Evolutionary conservation across 2,329 filamentous ascomycete genomes (phyloP), one percentile per base, ranked within the genome.

Genomic region (Colletotrichum coccodes): DNA sequence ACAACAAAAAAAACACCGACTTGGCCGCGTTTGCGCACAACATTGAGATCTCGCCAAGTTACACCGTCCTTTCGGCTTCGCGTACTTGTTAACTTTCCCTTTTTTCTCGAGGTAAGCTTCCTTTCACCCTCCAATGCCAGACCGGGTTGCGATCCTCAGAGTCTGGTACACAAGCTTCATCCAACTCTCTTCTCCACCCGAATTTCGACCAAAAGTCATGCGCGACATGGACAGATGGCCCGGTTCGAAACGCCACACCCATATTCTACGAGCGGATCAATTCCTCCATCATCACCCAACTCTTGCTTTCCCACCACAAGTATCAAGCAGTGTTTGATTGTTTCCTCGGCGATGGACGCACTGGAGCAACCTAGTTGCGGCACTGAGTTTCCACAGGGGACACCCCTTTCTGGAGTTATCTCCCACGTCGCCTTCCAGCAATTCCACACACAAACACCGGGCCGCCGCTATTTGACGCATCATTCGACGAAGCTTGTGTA

Each of bases 401-500:
- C 40, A 64, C 30, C 64, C 60, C 58, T 64, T 30, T 26, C 34
- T 32, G 42, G 3, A 8, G 16, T 26, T 4, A 18, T 36, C 30
- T 32, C 53, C 36, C 32, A 50, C 36, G 32, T 60, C 40, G 23
- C 32, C 54, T 42, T 49, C n/a, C 8, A 47, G 40, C 54, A 46
- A 21, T 54, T 42, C 26, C 16, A 21, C 58, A 36, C 54, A 42
- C 38, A 36, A 64, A 63, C 44, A 44, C 64, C 60, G 69, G 65
- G 36, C 60, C 65, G 65, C 40, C 60, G 49, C 14, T 57, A 50
- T 38, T 61, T 61, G 69, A 71, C 69, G 69, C 69, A 70, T 60
- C 59, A 53, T 65, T 61, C 60, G 60, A 65, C 69, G 65, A 58
- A 60, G 60, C 65, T 60, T 60, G 56, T 71, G 69, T 70, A 34